A percentile compares a stretch with the other conserved stretches of the same genome.
Evolutionary conservation across 2,329 filamentous ascomycete genomes (phyloP).

Genomic region (Emergomyces orientalis): DNA sequence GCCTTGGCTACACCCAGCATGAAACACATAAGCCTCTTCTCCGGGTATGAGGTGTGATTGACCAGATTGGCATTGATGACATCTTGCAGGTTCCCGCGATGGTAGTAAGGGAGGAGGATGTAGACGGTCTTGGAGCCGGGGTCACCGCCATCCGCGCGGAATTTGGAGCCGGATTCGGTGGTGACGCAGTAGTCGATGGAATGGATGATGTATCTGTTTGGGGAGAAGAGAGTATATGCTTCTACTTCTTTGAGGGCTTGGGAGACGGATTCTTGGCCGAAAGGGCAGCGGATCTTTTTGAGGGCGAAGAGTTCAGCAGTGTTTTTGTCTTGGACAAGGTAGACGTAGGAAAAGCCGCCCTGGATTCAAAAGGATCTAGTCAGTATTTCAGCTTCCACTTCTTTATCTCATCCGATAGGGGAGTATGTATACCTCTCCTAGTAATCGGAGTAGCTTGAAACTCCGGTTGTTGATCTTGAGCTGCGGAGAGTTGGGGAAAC

Average conservation of each 20-base stretch:
- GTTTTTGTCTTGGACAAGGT: constrained; percentile 86
- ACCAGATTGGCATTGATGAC: constrained; percentile 98
- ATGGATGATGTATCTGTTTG: constrained; percentile 76
- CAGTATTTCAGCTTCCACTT: too few species aligned
- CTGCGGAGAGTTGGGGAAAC: constrained; percentile 87
- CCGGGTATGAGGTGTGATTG: constrained; percentile 84
- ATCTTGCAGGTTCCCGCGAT: constrained; percentile 90
- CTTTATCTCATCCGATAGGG: not conserved
- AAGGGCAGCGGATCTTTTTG: constrained; percentile 98
- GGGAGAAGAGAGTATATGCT: constrained; percentile 82
- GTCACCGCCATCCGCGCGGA: constrained; percentile 47
- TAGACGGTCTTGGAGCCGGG: constrained; percentile 84
- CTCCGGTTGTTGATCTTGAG: constrained; percentile 90
- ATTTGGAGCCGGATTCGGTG: constrained; percentile 53
- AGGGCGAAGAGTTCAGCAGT: constrained; percentile 81
- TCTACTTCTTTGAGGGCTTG: constrained; percentile 96
- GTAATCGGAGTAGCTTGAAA: constrained; percentile 88
- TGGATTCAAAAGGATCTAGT: constrained; percentile 26
- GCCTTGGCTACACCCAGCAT: constrained; percentile 89
- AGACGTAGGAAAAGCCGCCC: constrained; percentile 98
- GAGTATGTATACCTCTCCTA: constrained; percentile 64
- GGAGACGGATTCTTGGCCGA: constrained; percentile 90
- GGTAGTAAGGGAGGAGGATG: constrained; percentile 90
- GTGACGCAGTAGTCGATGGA: constrained; percentile 74
- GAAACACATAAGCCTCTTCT: constrained; percentile 75